Base-by-base conservation (phyloP, 768 basidiomycete species). In the Lentinula boryana region DNA sequence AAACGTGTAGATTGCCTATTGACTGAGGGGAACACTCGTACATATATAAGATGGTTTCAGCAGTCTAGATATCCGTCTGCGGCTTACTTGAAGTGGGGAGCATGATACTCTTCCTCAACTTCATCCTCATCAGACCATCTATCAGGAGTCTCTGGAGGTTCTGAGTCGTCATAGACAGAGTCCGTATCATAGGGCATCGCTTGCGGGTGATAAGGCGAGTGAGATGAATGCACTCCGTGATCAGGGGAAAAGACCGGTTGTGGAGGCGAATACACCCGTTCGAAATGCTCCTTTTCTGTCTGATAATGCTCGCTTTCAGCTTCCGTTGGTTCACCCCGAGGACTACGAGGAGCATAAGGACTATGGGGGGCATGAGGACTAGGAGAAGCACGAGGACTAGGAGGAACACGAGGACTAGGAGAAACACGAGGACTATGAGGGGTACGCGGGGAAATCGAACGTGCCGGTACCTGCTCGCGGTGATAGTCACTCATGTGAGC, bases 81-180 rank as follows among this genome's bases (percentile, higher is more conserved):
- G 21, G 46, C 21, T 56, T 56, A 56, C 15, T 35, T 36, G 5
- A 23, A 40, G 21, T 36, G 55, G 12, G 36, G 13, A 32, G 36
- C 36, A 23, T 36, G 36, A 56, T 43, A 56, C 31, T 56, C 54
- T 27, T 55, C 55, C 38, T 56, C 55, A 7, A 56, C 55, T 21
- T 56, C 55, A 15, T 56, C 55, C 16, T 56, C 55, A 27, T 56
- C 55, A 44, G 55, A 56, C 55, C 55, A 56, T 41, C 55, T 56
- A 16, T 56, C 55, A 21, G 55, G 55, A 27, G 55, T 43, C 38
- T 56, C 55, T 8, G 55, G 40, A 56, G 55, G 7, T 15, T 56
- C 55, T 4, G 55, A 40, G 36, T 56, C 55, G 40, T 38, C 38
- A n/a, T 56, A 56, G 18, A 44, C 21, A 27, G 55, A 56, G 40